A percentile compares a stretch with the other conserved stretches of the same genome.
phyloP scores from a whole-genome alignment of 2,329 filamentous ascomycete species.

The Venturia pyrina region DNA sequence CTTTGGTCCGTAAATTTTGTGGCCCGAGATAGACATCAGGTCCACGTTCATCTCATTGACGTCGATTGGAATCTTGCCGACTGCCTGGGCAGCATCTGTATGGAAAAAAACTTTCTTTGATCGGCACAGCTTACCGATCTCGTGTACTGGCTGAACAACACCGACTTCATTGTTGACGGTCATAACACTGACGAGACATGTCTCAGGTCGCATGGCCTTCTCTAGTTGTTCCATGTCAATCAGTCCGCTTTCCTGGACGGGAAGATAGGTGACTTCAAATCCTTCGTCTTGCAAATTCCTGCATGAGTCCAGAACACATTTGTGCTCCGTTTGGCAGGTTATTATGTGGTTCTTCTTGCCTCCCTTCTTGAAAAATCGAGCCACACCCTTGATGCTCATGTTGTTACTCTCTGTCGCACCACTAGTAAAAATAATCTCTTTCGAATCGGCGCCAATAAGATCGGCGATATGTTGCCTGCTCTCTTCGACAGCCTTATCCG shows the following conservation, averaged over 20 bases:
- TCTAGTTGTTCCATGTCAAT: conserved; percentile 76
- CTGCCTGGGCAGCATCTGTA: conserved; percentile 89
- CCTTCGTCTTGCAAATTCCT: conserved; percentile 94
- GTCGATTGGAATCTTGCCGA: conserved; percentile 95
- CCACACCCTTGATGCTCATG: conserved; percentile 98
- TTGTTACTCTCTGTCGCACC: conserved; percentile 98
- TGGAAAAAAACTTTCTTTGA: conserved; percentile 96
- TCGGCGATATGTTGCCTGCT: conserved; percentile 74
- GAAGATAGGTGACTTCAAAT: conserved; percentile 92
- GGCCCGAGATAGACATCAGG: conserved; percentile 95
- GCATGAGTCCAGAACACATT: conserved; percentile 96
- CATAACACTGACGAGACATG: conserved; percentile 92
- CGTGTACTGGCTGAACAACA: conserved; percentile 90
- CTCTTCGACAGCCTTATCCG: conserved; percentile 83
- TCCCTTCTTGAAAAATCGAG: conserved; percentile 81
- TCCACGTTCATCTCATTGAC: conserved; percentile 98
- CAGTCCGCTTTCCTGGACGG: conserved; percentile 78
- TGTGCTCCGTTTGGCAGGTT: conserved; percentile 96
- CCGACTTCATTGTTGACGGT: conserved; percentile 99
- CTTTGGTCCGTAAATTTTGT: conserved; percentile 98
- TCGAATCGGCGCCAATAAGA: conserved; percentile 86
- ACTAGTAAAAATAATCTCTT: conserved; percentile 98
- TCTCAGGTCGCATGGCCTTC: conserved; percentile 83
- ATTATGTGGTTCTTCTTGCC: conserved; percentile 99
- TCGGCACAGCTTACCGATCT: conserved; percentile 88